Percentiles rank a stretch among this genome's conserved stretches.
phyloP scores from a whole-genome alignment of 2,329 filamentous ascomycete species.

The Podosphaera aphanis region DNA sequence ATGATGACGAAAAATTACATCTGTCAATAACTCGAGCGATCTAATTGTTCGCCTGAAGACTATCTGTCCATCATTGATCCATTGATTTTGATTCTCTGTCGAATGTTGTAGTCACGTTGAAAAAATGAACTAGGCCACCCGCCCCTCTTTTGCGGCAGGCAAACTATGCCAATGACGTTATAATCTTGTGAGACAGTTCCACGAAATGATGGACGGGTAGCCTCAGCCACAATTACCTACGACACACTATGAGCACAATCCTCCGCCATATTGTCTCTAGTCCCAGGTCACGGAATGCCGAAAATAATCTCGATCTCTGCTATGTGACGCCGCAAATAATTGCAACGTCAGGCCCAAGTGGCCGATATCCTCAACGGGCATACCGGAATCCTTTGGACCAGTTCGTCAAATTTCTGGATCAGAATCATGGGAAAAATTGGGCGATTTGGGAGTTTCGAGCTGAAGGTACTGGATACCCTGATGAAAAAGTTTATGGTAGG shows the following conservation, averaged over 20 bases:
- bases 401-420: conserved; percentile 70
- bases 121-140: neutral
- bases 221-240: neutral
- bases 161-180: neutral
- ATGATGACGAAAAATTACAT: neutral
- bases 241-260: conserved; percentile 39
- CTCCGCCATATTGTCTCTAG: conserved; percentile 81
- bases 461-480: conserved; percentile 87
- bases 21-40: neutral
- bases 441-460: conserved; percentile 95
- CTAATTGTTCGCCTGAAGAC: neutral
- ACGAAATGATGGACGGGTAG: neutral
- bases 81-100: neutral
- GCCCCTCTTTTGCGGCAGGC: neutral
- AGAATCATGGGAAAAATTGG: conserved; percentile 65
- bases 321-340: conserved; percentile 69
- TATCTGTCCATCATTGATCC: neutral
- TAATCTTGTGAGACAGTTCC: neutral
- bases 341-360: conserved; percentile 59
- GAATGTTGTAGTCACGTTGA: neutral
- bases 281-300: conserved; percentile 59
- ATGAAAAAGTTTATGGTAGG: conserved; percentile 63
- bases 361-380: conserved; percentile 70
- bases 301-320: conserved; percentile 79
- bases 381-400: conserved; percentile 84